A percentile compares a stretch with the other conserved stretches of the same genome.
phyloP scores from a whole-genome alignment of 768 basidiomycete genomes.

The Pilatotrama ljubarskyi region DNA sequence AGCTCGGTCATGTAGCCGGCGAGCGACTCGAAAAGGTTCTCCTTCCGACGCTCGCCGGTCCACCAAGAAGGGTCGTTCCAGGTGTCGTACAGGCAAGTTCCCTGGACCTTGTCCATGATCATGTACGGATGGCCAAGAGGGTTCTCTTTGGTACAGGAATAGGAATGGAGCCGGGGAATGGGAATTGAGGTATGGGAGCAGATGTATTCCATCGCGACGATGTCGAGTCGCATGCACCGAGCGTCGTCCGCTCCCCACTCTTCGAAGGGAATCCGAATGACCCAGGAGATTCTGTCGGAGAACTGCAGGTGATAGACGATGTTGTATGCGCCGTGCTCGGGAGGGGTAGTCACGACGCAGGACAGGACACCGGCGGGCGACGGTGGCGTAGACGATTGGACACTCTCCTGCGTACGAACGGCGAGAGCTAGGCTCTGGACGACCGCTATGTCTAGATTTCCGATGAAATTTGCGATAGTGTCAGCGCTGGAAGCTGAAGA shows the following conservation, averaged over 20 bases:
- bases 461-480: no score
- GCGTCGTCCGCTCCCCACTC: background rate
- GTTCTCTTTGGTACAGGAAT: slow-evolving; percentile 6
- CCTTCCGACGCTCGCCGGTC: slow-evolving; percentile 3
- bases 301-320: background rate
- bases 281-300: slow-evolving; percentile 5
- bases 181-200: slow-evolving; percentile 7
- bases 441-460: no score
- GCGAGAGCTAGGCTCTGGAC: no score
- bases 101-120: slow-evolving; percentile 7
- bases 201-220: slow-evolving; percentile 5
- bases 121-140: background rate
- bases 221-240: background rate
- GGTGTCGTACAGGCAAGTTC: slow-evolving; percentile 1
- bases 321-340: background rate
- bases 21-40: background rate
- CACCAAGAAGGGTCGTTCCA: slow-evolving; percentile 10
- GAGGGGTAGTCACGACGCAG: background rate
- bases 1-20: slow-evolving; percentile 1
- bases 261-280: slow-evolving; percentile 3
- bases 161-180: slow-evolving; percentile 23
- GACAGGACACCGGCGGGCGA: background rate
- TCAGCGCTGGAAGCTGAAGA: no score
- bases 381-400: no score
- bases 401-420: no score